Percentiles rank a stretch among this genome's conserved stretches.
phyloP scores from a whole-genome alignment of 225 moss, liverwort and hornwort genomes.

The Pleurozium schreberi region DNA sequence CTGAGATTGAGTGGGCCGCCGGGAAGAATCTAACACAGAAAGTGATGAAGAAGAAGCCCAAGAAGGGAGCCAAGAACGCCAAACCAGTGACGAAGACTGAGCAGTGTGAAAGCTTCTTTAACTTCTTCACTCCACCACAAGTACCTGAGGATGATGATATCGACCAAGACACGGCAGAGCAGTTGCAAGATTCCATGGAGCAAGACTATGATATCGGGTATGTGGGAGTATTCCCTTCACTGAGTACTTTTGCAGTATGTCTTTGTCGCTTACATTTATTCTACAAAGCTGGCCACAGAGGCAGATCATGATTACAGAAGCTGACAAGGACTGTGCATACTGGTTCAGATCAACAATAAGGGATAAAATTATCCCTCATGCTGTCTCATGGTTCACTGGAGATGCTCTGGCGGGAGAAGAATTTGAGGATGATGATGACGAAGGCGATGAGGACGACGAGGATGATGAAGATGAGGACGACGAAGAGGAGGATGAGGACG shows the following conservation, averaged over 20 bases:
- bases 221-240: background rate
- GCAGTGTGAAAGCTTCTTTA: slow-evolving; percentile 89
- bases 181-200: slow-evolving; percentile 94
- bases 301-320: background rate
- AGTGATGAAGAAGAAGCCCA: slow-evolving; percentile 87
- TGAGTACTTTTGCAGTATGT: background rate
- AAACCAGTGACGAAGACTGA: slow-evolving; percentile 91
- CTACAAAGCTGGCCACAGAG: background rate
- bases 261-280: background rate
- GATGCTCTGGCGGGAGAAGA: slow-evolving; percentile 80
- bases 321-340: background rate
- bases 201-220: slow-evolving; percentile 97
- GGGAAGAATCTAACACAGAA: slow-evolving; percentile 83
- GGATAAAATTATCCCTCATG: slow-evolving; percentile 96
- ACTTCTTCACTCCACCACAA: slow-evolving; percentile 94
- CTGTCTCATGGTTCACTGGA: slow-evolving; percentile 96
- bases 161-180: slow-evolving; percentile 84
- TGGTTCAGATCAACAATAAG: slow-evolving; percentile 69
- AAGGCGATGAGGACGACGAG: slow-evolving; percentile 57
- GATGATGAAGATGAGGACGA: slow-evolving; percentile 80
- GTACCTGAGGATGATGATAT: slow-evolving; percentile 96
- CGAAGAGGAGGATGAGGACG: slow-evolving; percentile 68
- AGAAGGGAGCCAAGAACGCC: slow-evolving; percentile 87
- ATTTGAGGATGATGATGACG: slow-evolving; percentile 77
- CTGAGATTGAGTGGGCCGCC: slow-evolving; percentile 70